Evolutionary conservation across 768 basidiomycete species (phyloP).

Genomic region (Leccinum sublutescens): DNA sequence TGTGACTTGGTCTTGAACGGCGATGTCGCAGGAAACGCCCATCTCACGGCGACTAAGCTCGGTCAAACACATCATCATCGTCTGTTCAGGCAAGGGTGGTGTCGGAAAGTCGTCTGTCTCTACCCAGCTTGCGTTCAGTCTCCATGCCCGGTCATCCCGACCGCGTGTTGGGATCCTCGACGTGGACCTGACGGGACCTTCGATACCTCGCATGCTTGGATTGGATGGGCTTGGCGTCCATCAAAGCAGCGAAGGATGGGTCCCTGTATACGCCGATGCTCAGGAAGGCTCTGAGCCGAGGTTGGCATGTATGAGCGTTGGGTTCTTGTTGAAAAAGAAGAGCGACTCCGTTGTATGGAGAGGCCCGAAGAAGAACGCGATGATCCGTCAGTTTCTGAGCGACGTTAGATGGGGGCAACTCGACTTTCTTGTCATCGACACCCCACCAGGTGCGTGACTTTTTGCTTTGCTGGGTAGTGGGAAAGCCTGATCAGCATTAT

Average conservation of each 20-base stretch:
- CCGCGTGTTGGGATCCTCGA: constrained; percentile 87
- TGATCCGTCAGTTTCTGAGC: constrained; percentile 93
- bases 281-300: constrained; percentile 53
- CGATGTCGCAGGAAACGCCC: constrained; percentile 48
- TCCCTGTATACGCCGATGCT: constrained; percentile 90
- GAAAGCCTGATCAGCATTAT: constrained; percentile 6
- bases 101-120: constrained; percentile 98
- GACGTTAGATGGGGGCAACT: constrained; percentile 95
- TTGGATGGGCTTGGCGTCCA: constrained; percentile 85
- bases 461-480: neutral
- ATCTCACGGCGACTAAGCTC: constrained; percentile 67
- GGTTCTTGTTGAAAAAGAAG: constrained; percentile 86
- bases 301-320: constrained; percentile 94
- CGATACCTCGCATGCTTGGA: constrained; percentile 93
- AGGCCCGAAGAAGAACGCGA: constrained; percentile 97
- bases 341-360: constrained; percentile 97
- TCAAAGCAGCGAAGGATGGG: constrained; percentile 95
- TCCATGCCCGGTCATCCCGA: constrained; percentile 65
- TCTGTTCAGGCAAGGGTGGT: constrained; percentile 95
- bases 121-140: constrained; percentile 85
- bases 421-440: constrained; percentile 92
- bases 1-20: neutral
- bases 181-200: constrained; percentile 92
- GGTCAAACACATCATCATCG: constrained; percentile 86
- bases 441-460: constrained; percentile 80